phyloP scores from a whole-genome alignment of 1,139 yeast genomes.

The Saccharomyces hybrid region DNA sequence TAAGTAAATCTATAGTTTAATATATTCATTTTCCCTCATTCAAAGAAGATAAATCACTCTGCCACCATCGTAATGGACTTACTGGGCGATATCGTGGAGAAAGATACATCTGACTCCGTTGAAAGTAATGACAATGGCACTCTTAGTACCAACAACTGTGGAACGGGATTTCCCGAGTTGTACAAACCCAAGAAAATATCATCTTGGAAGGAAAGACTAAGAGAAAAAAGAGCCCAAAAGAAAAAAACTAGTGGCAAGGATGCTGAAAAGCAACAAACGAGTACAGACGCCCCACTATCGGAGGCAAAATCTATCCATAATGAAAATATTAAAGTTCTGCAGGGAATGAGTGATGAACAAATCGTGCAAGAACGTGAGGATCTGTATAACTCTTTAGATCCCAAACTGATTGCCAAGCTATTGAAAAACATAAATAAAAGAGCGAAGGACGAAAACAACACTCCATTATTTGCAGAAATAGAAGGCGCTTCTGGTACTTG shows the following conservation, averaged over 20 bases:
- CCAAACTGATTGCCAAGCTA: slow-evolving; percentile 54
- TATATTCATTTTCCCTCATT: not conserved
- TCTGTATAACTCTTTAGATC: slow-evolving; percentile 57
- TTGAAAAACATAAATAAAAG: slow-evolving; percentile 39
- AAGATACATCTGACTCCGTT: slow-evolving; percentile 38
- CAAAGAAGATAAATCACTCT: not conserved
- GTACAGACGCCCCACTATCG: slow-evolving; percentile 16
- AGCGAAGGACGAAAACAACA: slow-evolving; percentile 15
- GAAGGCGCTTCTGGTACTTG: slow-evolving; percentile 60
- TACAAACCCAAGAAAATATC: slow-evolving; percentile 34
- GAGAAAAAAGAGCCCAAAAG: slow-evolving; percentile 25
- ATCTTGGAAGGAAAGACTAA: slow-evolving; percentile 36
- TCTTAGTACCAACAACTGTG: slow-evolving; percentile 4
- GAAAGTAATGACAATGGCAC: slow-evolving; percentile 26
- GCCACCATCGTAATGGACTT: slow-evolving; percentile 45
- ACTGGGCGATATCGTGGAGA: slow-evolving; percentile 71
- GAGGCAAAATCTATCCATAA: slow-evolving; percentile 70
- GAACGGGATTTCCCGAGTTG: slow-evolving; percentile 40
- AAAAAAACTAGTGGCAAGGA: not conserved
- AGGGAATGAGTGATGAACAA: slow-evolving; percentile 60
- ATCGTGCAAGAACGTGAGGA: slow-evolving; percentile 60
- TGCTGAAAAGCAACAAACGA: slow-evolving; percentile 6
- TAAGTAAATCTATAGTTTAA: not conserved
- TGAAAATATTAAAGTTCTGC: slow-evolving; percentile 61
- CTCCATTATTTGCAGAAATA: slow-evolving; percentile 40